These are phyloP conservation scores for Ceratobasidium sp. DNA, from an alignment of 1,284 basidiomycete species.

Conservation along the genomic window DNA sequence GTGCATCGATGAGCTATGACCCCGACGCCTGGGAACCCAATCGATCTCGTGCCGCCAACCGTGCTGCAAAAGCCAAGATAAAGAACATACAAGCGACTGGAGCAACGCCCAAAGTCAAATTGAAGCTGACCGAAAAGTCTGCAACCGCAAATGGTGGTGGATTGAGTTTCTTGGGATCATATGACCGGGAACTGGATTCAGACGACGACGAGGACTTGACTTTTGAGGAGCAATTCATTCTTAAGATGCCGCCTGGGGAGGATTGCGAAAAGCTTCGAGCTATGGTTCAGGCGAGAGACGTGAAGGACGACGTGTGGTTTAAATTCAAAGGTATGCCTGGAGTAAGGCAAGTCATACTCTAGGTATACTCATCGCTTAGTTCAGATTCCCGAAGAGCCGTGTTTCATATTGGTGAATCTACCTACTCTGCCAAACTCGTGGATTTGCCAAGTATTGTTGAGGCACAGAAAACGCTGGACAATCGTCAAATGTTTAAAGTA, in stretches of 20 bases:
- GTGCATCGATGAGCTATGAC: constrained; percentile 33
- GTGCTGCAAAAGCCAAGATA: constrained; percentile 46
- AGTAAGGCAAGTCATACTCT: too few relatives aligned
- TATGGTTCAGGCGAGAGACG: constrained; percentile 80
- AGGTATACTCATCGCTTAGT: background rate
- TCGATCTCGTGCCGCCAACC: constrained; percentile 30
- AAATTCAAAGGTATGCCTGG: constrained; percentile 87
- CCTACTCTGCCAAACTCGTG: constrained; percentile 92
- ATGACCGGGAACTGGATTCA: constrained; percentile 93
- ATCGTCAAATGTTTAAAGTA: constrained; percentile 97
- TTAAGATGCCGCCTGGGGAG: constrained; percentile 87
- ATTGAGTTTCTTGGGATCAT: constrained; percentile 83
- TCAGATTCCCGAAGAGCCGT: constrained; percentile 90
- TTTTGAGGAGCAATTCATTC: constrained; percentile 97
- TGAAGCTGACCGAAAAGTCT: constrained; percentile 79
- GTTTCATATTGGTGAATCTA: constrained; percentile 84
- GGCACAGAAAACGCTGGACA: constrained; percentile 95
- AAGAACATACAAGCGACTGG: constrained; percentile 33
- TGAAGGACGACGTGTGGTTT: constrained; percentile 91
- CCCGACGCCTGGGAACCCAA: constrained; percentile 37
- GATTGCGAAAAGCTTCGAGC: constrained; percentile 80
- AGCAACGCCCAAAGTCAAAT: constrained; percentile 75
- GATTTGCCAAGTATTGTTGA: constrained; percentile 96
- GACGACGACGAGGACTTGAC: constrained; percentile 86
- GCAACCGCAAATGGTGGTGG: constrained; percentile 74